Conservation (phyloP, 768 basidiomycete species). For the Lactarius tabidus region DNA sequence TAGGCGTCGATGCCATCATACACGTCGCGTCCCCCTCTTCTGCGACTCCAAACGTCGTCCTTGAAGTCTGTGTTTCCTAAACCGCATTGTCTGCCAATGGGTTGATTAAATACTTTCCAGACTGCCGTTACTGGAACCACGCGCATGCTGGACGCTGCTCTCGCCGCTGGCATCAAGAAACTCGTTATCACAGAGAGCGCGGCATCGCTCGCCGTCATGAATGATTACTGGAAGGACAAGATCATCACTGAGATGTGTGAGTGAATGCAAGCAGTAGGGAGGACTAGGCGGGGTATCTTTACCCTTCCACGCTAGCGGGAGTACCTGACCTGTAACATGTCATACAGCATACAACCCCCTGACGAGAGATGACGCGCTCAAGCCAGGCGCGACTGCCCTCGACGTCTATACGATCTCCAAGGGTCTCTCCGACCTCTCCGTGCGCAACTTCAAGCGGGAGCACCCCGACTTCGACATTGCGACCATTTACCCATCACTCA, state of each 20-base stretch:
- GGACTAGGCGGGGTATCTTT: neutral
- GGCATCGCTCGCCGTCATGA: neutral
- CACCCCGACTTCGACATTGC: slow-evolving; percentile 31
- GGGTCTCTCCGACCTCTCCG: slow-evolving; percentile 30
- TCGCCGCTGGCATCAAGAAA: slow-evolving; percentile 13
- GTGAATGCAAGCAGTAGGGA: neutral
- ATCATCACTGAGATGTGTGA: slow-evolving; percentile 11
- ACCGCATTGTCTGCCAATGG: neutral
- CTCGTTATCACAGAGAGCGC: slow-evolving; percentile 19
- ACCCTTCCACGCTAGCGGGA: neutral
- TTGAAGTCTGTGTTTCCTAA: slow-evolving; percentile 16
- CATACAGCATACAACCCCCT: slow-evolving; percentile 35
- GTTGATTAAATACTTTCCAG: neutral
- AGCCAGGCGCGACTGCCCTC: slow-evolving; percentile 23
- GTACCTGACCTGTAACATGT: neutral
- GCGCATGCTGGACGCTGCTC: slow-evolving; percentile 18
- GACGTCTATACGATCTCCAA: slow-evolving; percentile 39
- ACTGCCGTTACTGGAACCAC: slow-evolving; percentile 5
- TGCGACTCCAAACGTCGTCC: slow-evolving; percentile 14
- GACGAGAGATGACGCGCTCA: slow-evolving; percentile 33
- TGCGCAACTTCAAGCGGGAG: slow-evolving; percentile 28
- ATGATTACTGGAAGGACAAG: neutral
- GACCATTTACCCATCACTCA: slow-evolving; percentile 32
- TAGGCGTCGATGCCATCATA: slow-evolving; percentile 23
- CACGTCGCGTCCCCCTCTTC: slow-evolving; percentile 20